Conservation (phyloP, 495 filamentous ascomycete genomes). For the Clavariopsis aquatica region DNA sequence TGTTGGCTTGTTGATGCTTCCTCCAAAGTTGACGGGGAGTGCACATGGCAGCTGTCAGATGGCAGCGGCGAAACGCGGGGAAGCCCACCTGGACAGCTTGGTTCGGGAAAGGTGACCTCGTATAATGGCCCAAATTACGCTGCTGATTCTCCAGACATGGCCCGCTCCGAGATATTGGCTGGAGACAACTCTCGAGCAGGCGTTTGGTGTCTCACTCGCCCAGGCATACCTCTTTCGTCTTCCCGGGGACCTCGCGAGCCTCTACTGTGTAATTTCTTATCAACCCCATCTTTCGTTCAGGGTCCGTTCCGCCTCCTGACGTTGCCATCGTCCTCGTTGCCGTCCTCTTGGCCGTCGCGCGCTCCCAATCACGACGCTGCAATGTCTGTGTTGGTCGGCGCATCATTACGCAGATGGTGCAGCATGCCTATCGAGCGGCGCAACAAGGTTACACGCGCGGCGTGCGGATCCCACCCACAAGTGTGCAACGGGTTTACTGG, state of each 20-base stretch:
- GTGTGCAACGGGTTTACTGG: neutral
- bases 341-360: neutral
- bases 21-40: too few relatives aligned
- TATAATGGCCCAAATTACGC: neutral
- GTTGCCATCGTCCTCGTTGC: neutral
- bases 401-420: neutral
- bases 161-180: neutral
- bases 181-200: neutral
- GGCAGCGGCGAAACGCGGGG: neutral
- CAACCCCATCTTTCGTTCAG: slow-evolving; percentile 2
- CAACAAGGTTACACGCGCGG: slow-evolving; percentile 1
- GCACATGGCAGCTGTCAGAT: neutral
- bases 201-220: neutral
- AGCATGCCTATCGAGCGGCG: neutral
- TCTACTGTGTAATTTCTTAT: slow-evolving; percentile 7
- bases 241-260: neutral
- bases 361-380: neutral
- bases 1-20: too few relatives aligned
- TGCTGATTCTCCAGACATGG: neutral
- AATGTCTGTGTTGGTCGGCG: neutral
- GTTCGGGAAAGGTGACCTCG: slow-evolving; percentile 5
- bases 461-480: neutral
- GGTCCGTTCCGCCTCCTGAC: neutral
- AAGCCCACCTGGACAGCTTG: slow-evolving; percentile 1
- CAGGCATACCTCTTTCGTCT: neutral